phyloP scores from a whole-genome alignment of 345 rosid genomes.

The Salix brachista region DNA sequence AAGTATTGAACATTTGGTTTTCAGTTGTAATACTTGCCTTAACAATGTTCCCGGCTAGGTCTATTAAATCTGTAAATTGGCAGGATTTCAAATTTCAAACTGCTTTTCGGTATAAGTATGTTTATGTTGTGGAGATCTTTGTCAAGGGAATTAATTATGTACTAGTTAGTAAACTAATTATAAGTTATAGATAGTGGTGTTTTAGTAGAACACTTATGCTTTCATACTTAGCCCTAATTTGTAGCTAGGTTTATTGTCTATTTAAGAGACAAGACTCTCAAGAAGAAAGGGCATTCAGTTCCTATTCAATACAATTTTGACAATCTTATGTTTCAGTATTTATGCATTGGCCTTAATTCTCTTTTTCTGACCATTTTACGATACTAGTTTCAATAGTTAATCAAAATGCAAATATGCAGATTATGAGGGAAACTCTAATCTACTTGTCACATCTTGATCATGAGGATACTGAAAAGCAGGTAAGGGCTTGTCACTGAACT shows the following conservation, averaged over 20 bases:
- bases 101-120: not conserved
- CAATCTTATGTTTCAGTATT: not conserved
- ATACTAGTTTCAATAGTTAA: conserved; percentile 6
- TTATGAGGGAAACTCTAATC: conserved; percentile 93
- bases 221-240: too few species aligned
- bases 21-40: not conserved
- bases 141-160: too few species aligned
- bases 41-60: not conserved
- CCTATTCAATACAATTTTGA: too few species aligned
- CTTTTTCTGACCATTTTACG: not conserved
- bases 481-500: conserved; percentile 13
- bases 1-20: not conserved
- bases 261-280: too few species aligned
- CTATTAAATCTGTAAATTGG: not conserved
- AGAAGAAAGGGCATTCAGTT: too few species aligned
- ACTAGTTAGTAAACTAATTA: too few species aligned
- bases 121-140: conserved; percentile 3
- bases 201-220: too few species aligned
- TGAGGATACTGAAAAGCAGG: conserved; percentile 99
- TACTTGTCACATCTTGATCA: conserved; percentile 96
- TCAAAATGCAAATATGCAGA: conserved; percentile 46
- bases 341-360: not conserved
- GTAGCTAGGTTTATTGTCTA: too few species aligned
- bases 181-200: too few species aligned
- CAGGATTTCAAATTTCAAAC: not conserved